Base-by-base conservation (phyloP, 768 basidiomycete species). In the Hypholoma sublateritium region DNA sequence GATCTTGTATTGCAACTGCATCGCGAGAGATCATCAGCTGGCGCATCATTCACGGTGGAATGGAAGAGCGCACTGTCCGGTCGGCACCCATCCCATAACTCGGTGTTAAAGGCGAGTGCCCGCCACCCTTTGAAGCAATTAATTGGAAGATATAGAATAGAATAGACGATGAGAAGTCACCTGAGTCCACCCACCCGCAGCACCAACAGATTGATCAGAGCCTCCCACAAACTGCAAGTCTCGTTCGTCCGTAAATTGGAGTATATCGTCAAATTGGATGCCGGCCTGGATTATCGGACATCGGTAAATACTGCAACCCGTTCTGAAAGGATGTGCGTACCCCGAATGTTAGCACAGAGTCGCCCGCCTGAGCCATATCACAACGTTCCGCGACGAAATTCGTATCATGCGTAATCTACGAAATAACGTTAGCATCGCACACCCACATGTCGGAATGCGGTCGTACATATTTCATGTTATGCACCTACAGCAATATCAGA, bases 141-240 rank as follows among this genome's bases (percentile, higher is more conserved):
- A 36, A 12, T 28, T 37, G 3, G 34, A n/a, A n/a, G 36, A 42
- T 35, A 5, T 7, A 21, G 25, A 21, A 12, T 16, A 9, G 47
- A 66, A 70, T 63, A 70, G 1, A 17, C 69, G 2, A 70, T 4
- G 5, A n/a, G 6, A 4, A 34, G 52, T 28, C 24, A 63, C 62
- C 48, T 63, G 76, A 3, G 73, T 69, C 74, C 75, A 79, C n/a
- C 78, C 77, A 22, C 78, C 78, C 12, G 66, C 64, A 22, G 72
- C 74, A 12, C 79, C 79, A 32, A 80, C 80, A 13, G 74, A 70
- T 55, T 66, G 67, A 57, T 80, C 78, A 37, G 37, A 59, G 69
- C 78, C 80, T 56, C 77, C 79, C 37, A 79, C 79, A 24, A 81
- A 49, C 11, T 77, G 77, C 50, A 80, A 70, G 45, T 77, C 75